phyloP scores from a whole-genome alignment of 495 filamentous ascomycete genomes.

The Neurospora sp. region DNA sequence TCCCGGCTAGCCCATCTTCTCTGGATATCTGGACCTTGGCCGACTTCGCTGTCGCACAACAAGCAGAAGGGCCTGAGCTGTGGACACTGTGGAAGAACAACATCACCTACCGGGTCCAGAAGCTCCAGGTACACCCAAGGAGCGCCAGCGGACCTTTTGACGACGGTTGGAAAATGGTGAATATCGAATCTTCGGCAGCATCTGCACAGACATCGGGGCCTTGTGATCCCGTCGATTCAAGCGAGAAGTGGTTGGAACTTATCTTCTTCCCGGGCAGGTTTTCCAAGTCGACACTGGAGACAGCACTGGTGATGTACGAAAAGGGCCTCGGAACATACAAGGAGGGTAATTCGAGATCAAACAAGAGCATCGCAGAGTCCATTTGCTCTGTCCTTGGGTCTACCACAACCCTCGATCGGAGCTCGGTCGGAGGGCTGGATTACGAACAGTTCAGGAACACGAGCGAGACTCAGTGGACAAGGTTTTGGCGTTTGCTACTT shows the following conservation, averaged over 20 bases:
- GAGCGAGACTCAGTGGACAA: constrained; percentile 75
- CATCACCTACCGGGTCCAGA: constrained; percentile 62
- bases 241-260: constrained; percentile 60
- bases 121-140: constrained; percentile 26
- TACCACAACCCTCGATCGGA: constrained; percentile 50
- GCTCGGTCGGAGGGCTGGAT: constrained; percentile 54
- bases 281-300: constrained; percentile 65
- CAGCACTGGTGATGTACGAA: constrained; percentile 66
- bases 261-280: constrained; percentile 77
- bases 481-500: constrained; percentile 72
- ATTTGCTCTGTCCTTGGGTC: constrained; percentile 61
- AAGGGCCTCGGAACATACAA: constrained; percentile 40
- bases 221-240: constrained; percentile 53
- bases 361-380: constrained; percentile 49
- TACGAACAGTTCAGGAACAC: constrained; percentile 59
- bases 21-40: constrained; percentile 79
- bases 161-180: constrained; percentile 62
- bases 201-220: constrained; percentile 42
- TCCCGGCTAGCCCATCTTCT: constrained; percentile 57
- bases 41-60: constrained; percentile 58
- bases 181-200: constrained; percentile 49
- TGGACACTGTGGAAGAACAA: constrained; percentile 90
- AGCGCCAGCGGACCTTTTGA: constrained; percentile 48
- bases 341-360: constrained; percentile 27
- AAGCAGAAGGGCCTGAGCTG: constrained; percentile 42